Conservation (phyloP, 495 filamentous ascomycete species). For the Neurospora sp. region DNA sequence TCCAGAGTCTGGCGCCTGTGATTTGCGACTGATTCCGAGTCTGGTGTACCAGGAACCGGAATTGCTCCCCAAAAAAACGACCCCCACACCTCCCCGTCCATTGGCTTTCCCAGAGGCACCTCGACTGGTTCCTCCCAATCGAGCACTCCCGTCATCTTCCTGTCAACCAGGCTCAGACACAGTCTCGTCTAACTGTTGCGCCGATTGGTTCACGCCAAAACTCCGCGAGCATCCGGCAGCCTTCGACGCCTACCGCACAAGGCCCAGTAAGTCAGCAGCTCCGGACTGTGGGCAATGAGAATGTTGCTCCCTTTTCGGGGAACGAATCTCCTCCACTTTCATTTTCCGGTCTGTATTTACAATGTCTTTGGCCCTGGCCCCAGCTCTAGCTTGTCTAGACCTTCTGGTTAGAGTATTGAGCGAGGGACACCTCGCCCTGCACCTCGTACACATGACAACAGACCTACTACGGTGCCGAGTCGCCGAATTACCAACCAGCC, state of each 20-base stretch:
- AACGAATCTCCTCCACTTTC: neutral
- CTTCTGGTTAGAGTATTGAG: neutral
- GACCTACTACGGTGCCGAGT: neutral
- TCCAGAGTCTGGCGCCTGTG: slow-evolving; percentile 10
- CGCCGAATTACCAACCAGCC: neutral
- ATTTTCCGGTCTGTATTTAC: neutral
- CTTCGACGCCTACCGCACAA: neutral
- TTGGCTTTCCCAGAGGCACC: neutral
- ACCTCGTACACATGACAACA: neutral
- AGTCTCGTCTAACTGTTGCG: neutral
- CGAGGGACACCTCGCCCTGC: neutral
- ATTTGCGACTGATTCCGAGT: neutral
- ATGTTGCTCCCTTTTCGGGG: neutral
- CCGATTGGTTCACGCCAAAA: neutral
- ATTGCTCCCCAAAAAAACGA: neutral
- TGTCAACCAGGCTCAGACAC: neutral
- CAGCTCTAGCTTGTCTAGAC: neutral
- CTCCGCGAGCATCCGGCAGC: neutral
- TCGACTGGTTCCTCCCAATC: neutral
- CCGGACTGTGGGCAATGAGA: neutral
- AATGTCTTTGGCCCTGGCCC: neutral
- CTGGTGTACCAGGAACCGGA: neutral
- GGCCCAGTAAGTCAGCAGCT: neutral
- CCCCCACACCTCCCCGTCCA: neutral
- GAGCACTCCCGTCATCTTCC: neutral